phyloP scores from a whole-genome alignment of 768 basidiomycete species.

The Lactarius sanguifluus region DNA sequence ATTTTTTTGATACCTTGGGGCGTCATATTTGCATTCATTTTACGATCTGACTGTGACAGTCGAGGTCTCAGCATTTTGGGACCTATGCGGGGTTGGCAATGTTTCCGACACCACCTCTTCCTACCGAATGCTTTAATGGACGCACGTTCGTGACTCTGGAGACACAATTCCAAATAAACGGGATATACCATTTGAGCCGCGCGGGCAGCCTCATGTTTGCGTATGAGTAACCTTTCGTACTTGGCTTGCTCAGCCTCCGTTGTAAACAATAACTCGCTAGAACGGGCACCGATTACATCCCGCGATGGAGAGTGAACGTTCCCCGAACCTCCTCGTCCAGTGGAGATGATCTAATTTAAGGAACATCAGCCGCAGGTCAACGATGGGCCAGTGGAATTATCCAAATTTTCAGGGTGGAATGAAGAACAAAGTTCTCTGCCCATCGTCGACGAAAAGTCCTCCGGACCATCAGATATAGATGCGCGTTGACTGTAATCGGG shows the following conservation, averaged over 20 bases:
- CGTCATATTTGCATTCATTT: background rate
- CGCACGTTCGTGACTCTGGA: background rate
- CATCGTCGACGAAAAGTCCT: background rate
- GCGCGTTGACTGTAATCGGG: background rate
- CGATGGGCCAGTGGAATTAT: background rate
- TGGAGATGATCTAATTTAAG: background rate
- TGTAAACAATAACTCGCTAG: background rate
- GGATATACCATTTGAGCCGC: background rate
- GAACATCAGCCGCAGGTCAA: background rate
- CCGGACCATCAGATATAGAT: background rate
- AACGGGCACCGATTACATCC: no score
- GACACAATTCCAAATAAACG: background rate
- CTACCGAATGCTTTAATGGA: slow-evolving; percentile 11
- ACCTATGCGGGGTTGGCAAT: background rate
- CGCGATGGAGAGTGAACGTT: slow-evolving; percentile 4
- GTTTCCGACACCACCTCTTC: slow-evolving; percentile 18
- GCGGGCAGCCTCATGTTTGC: background rate
- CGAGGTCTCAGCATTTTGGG: background rate
- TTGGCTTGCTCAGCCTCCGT: background rate
- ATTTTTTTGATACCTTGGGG: background rate
- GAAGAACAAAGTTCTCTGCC: background rate
- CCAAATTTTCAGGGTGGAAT: background rate
- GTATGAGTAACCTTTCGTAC: background rate
- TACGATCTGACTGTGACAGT: no score
- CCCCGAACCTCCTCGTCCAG: slow-evolving; percentile 23